Evolutionary conservation across 1,139 yeast genomes (phyloP), one percentile per base, ranked within the genome.

Genomic region (Magnusiomyces fungicola): DNA sequence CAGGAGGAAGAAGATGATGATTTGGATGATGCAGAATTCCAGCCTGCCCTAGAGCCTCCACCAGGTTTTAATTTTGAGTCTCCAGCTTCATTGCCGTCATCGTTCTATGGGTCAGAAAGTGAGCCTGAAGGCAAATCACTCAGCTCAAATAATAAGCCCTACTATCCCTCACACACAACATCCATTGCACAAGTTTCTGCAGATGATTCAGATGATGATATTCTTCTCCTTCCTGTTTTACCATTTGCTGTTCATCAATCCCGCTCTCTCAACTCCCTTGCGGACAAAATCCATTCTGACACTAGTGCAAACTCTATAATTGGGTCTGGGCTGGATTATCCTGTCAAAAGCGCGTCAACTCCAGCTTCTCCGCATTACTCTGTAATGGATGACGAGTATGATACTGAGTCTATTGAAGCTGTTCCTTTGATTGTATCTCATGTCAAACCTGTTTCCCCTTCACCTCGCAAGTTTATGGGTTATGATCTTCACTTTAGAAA

Each of bases 391-490:
- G 10, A 12, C 30, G 10, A 12, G 7, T 12, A 27, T 7, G 10
- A 27, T 27, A 12, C 7, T 27, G 30, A 27, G 10, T 12, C 16
- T 19, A 23, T 6, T 4, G 9, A 18, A 7, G 38, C 23, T 5
- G n/a, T n/a, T n/a, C 36, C 37, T n/a, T 12, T 42, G 21, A 30
- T 42, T 30, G 19, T 42, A 12, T 42, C 45, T n/a, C 34, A 32
- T 30, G 45, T 42, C 12, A 14, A 42, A 32, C 45, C 45, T 7
- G n/a, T 42, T 16, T 42, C 45, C 2, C 37, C 45, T 9, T 16
- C 24, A 4, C 45, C 45, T n/a, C n/a, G 38, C 7, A 42, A 32
- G 21, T 14, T 42, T 18, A 5, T n/a, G 4, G 38, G n/a, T 32
- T 23, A 16, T 21, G 23, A 7, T 32, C 36, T 18, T 32, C 36